Conservation (phyloP, 257 asterid genomes). For the Scutellaria minor region DNA sequence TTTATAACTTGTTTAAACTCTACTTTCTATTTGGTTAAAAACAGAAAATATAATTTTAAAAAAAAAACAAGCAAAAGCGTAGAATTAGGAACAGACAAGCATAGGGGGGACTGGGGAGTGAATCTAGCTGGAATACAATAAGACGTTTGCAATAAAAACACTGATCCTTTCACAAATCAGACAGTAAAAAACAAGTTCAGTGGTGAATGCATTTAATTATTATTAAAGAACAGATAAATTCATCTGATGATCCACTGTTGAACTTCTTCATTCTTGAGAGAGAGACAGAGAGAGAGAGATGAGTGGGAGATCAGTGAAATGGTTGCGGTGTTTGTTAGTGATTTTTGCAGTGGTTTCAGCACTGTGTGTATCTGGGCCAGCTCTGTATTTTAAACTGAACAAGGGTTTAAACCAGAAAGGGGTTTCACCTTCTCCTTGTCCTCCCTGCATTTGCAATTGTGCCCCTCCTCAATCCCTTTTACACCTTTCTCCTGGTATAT, state of each 20-base stretch:
- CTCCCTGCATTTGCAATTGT: slow-evolving; percentile 78
- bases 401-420: slow-evolving; percentile 51
- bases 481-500: slow-evolving; percentile 77
- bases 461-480: slow-evolving; percentile 77
- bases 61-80: no score
- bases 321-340: slow-evolving; percentile 71
- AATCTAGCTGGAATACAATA: slow-evolving; percentile 3
- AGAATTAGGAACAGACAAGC: not conserved
- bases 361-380: slow-evolving; percentile 89
- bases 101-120: not conserved
- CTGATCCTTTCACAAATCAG: not conserved
- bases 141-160: not conserved
- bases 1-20: no score
- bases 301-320: slow-evolving; percentile 67
- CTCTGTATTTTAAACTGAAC: slow-evolving; percentile 69
- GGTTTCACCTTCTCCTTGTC: slow-evolving; percentile 62
- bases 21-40: no score
- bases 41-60: no score
- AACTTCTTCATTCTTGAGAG: not conserved
- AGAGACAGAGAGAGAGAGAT: slow-evolving; percentile 36
- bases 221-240: not conserved
- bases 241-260: slow-evolving; percentile 6
- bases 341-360: slow-evolving; percentile 81
- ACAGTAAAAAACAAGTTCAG: not conserved
- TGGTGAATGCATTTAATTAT: not conserved